These are phyloP conservation scores for Withania somnifera DNA, from an alignment of 305 asterid species.

Conservation along the genomic window DNA sequence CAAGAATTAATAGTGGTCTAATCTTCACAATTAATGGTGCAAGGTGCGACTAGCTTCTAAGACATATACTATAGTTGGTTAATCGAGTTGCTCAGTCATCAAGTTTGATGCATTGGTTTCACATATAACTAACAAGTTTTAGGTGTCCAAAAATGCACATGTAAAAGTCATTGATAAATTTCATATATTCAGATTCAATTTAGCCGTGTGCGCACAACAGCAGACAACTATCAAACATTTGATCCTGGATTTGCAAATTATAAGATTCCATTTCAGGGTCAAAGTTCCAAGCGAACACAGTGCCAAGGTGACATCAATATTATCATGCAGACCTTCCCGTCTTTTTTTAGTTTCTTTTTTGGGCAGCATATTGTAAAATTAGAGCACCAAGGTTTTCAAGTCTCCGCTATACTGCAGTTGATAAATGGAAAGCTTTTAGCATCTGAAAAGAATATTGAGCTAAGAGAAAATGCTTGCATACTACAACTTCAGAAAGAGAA, in stretches of 20 bases:
- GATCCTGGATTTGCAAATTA: background rate
- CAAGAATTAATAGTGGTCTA: conserved; percentile 8
- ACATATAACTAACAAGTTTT: background rate
- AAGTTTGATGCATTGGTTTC: background rate
- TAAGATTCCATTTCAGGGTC: background rate
- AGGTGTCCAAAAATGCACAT: background rate
- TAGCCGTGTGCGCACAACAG: background rate
- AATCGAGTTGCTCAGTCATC: background rate
- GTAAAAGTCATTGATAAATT: background rate
- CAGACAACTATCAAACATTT: background rate
- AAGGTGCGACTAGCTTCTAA: background rate
- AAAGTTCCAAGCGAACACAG: background rate
- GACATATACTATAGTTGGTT: background rate
- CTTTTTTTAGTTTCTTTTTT: too few relatives aligned
- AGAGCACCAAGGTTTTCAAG: background rate
- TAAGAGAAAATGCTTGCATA: background rate
- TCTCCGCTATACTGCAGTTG: background rate
- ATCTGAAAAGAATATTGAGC: background rate
- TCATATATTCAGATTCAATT: background rate
- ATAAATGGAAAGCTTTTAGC: background rate
- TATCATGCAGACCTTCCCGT: background rate
- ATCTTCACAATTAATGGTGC: background rate
- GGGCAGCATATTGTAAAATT: background rate
- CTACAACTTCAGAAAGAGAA: background rate
- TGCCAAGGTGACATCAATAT: background rate